Conservation (phyloP, 768 basidiomycete species). For the Boletus bicolor region DNA sequence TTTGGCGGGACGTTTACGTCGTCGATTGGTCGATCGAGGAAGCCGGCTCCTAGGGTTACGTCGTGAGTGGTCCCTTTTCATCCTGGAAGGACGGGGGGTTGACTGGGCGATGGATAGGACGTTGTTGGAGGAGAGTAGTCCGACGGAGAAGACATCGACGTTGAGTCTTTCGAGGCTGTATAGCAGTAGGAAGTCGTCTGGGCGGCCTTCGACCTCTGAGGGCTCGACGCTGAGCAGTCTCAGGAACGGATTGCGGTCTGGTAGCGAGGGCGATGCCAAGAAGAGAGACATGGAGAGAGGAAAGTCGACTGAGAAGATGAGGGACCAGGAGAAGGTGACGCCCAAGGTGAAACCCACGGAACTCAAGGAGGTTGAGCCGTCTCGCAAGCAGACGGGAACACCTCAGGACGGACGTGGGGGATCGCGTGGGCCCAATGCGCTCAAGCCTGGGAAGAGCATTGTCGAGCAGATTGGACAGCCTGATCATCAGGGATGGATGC, state of each 20-base stretch:
- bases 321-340: constrained; percentile 21
- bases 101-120: constrained; percentile 22
- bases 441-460: constrained; percentile 68
- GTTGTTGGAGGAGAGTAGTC: constrained; percentile 32
- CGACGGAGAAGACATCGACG: constrained; percentile 43
- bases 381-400: constrained; percentile 55
- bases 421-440: constrained; percentile 32
- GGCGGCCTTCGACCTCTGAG: constrained; percentile 42
- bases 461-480: constrained; percentile 87
- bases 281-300: constrained; percentile 20
- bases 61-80: constrained; percentile 42
- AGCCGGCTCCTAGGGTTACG: constrained; percentile 77
- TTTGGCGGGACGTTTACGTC: constrained; percentile 69
- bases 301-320: constrained; percentile 20
- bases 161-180: constrained; percentile 51
- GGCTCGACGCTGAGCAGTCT: constrained; percentile 27
- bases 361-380: constrained; percentile 36
- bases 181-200: constrained; percentile 40
- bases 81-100: neutral
- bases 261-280: constrained; percentile 19
- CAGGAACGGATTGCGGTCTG: constrained; percentile 23
- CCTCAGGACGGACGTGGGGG: constrained; percentile 24
- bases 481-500: constrained; percentile 92
- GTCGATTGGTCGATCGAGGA: constrained; percentile 63
- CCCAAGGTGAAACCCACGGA: constrained; percentile 17